Conservation (phyloP, 1,284 basidiomycete species). For the Hypsizygus ulmarius region DNA sequence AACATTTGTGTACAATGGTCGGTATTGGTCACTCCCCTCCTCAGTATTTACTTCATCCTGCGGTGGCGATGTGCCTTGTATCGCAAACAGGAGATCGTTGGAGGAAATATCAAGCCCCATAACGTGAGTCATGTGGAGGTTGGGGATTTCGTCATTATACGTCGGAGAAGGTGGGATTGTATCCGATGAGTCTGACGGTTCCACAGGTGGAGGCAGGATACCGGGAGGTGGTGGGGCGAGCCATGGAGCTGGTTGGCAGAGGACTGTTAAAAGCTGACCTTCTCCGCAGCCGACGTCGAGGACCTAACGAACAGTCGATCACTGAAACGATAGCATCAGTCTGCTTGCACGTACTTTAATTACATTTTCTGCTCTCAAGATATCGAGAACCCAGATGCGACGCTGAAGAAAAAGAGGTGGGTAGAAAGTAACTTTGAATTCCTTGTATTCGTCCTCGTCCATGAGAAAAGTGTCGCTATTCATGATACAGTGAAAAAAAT, state of each 20-base stretch:
- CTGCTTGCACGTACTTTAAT: slow-evolving; percentile 48
- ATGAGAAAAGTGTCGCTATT: slow-evolving; percentile 3
- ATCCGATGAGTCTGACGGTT: slow-evolving; percentile 17
- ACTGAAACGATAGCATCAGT: background rate
- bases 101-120: slow-evolving; percentile 66
- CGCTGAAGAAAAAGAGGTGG: slow-evolving; percentile 72
- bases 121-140: slow-evolving; percentile 59
- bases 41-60: slow-evolving; percentile 24
- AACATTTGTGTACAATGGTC: slow-evolving; percentile 21
- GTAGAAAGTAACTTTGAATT: slow-evolving; percentile 64
- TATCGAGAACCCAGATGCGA: slow-evolving; percentile 67
- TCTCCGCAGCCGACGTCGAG: slow-evolving; percentile 81
- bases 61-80: slow-evolving; percentile 40
- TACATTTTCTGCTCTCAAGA: slow-evolving; percentile 57
- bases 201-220: slow-evolving; percentile 26
- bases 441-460: slow-evolving; percentile 21
- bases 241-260: slow-evolving; percentile 73
- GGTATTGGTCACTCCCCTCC: slow-evolving; percentile 16
- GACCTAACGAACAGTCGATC: slow-evolving; percentile 42
- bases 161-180: slow-evolving; percentile 26
- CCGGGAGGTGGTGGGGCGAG: slow-evolving; percentile 38
- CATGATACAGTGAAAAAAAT: background rate
- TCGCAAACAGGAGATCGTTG: slow-evolving; percentile 51
- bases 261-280: slow-evolving; percentile 65
- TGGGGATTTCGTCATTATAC: slow-evolving; percentile 44